Evolutionary conservation across 1,284 basidiomycete species (phyloP).

Genomic region (Trametes pubescens): DNA sequence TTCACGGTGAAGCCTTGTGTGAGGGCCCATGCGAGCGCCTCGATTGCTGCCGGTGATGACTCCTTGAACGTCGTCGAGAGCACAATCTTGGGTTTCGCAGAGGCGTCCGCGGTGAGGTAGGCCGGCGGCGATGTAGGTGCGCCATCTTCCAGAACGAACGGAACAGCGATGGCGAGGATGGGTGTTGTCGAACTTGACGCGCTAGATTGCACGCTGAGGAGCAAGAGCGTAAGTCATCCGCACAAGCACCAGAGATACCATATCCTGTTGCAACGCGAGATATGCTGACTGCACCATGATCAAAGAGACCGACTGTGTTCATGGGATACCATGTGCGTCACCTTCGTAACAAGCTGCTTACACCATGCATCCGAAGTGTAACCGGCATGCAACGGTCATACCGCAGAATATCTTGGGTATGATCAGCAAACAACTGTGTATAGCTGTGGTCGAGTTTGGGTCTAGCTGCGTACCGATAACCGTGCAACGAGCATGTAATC

Average conservation of each 20-base stretch:
- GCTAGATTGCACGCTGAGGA: constrained; percentile 9
- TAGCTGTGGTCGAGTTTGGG: too few species aligned
- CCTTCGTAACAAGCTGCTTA: too few species aligned
- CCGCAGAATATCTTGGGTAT: too few species aligned
- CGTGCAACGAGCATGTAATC: too few species aligned
- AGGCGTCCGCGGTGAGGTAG: constrained; percentile 45
- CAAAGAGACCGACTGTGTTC: too few species aligned
- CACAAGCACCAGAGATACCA: not conserved
- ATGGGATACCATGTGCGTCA: too few species aligned
- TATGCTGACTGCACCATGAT: too few species aligned
- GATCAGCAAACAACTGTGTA: too few species aligned
- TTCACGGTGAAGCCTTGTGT: constrained; percentile 68
- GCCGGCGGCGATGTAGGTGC: constrained; percentile 47
- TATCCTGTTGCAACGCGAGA: too few species aligned
- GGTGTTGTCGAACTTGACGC: constrained; percentile 28
- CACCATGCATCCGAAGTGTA: too few species aligned
- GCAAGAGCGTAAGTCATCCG: constrained; percentile 22
- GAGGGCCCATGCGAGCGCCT: constrained; percentile 70
- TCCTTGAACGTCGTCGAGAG: constrained; percentile 64
- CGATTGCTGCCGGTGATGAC: constrained; percentile 54
- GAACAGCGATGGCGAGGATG: constrained; percentile 40
- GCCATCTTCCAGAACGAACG: constrained; percentile 63
- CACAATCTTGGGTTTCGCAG: constrained; percentile 55
- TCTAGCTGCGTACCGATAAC: too few species aligned
- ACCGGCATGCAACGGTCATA: too few species aligned